Evolutionary conservation across 2,329 filamentous ascomycete genomes (phyloP), one percentile per base, ranked within the genome.

Genomic region (Amauroascus niger): DNA sequence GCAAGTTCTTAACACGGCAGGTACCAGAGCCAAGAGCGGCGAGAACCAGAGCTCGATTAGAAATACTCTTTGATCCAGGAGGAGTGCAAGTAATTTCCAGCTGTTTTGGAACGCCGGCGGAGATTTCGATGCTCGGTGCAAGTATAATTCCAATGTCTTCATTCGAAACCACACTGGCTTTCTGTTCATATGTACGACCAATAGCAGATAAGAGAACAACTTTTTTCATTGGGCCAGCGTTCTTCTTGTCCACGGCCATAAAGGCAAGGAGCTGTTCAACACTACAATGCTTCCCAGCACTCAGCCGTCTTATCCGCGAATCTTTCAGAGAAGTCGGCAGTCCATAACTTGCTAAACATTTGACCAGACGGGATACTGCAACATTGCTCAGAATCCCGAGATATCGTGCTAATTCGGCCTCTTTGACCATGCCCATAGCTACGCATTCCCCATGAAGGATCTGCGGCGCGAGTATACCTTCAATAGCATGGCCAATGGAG

Each of bases 201-300:
- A 98, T 95, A 11, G 86, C 86, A 0, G 89, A 90, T 9, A 98
- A 77, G 6, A 98, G 79, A 6, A 96, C 91, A 58, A 98, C 86
- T 72, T 95, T 97, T 77, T 98, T 98, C 70, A 91, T 89, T 55
- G 81, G 81, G 1, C 93, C 93, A 43, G 95, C 87, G 60, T 98
- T 98, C 76, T 98, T 98, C 79, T 98, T 98, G 72, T 98, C 93
- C 7, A 98, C 86, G 0, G 86, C 89, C 93, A 98, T 98, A 67
- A 95, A 95, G 60, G 85, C 79, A 54, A 98, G 78, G 49, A 98
- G 72, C 33, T 86, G 79, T 61, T 96, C 87, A 1, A 96, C 87
- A 0, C 87, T 84, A 67, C 93, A 98, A 59, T 81, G 78, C 71
- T 95, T 96, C 51, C 86, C 87, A 1, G 88, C 90, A 3, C 88